These are phyloP conservation scores for Cordyceps fumosorosea DNA, from an alignment of 2,329 filamentous ascomycete genomes.

Conservation along the genomic window DNA sequence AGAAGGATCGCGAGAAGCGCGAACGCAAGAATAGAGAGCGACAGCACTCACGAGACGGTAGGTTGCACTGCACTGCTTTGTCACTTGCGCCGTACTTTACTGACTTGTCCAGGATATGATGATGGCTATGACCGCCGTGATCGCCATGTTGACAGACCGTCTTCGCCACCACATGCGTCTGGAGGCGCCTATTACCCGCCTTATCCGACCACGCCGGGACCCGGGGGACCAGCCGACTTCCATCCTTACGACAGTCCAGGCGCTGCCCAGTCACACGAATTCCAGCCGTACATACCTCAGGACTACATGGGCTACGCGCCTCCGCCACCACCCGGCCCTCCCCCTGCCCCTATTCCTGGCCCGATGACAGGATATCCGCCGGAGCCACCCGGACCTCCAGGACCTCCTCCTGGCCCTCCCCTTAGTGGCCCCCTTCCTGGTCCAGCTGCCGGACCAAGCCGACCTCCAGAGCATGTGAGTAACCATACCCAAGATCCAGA, in stretches of 20 bases:
- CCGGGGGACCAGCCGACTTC: conserved; percentile 23
- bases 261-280: conserved; percentile 29
- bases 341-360: conserved; percentile 12
- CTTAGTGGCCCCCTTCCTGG: conserved; percentile 27
- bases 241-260: conserved; percentile 31
- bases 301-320: conserved; percentile 37
- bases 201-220: conserved; percentile 27
- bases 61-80: neutral
- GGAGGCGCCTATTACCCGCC: conserved; percentile 45
- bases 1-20: conserved; percentile 38
- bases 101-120: conserved; percentile 26
- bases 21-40: conserved; percentile 27
- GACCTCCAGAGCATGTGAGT: conserved; percentile 39
- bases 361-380: conserved; percentile 20
- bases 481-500: conserved; percentile 26
- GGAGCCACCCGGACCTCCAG: conserved; percentile 17
- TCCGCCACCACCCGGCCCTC: conserved; percentile 31
- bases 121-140: conserved; percentile 34
- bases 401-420: conserved; percentile 21
- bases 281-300: conserved; percentile 35
- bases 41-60: conserved; percentile 20
- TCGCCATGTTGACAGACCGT: conserved; percentile 27
- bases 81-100: neutral
- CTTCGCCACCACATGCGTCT: conserved; percentile 44
- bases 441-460: conserved; percentile 21